Base-by-base conservation (phyloP, 768 basidiomycete genomes). In the Leccinum variicolor region DNA sequence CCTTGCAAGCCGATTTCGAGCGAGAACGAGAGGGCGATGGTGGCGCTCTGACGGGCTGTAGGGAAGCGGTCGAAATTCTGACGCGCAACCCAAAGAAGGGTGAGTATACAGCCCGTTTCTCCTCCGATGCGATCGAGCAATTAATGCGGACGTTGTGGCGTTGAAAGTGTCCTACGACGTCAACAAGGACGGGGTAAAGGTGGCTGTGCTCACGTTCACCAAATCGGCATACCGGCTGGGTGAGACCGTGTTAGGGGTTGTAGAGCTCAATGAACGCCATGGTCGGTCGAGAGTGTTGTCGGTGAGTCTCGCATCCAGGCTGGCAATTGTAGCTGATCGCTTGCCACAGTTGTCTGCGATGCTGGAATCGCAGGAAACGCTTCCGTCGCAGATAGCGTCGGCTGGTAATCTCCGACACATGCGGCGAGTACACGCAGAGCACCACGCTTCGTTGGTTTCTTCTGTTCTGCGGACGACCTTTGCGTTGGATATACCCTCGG, bases 191-290 rank as follows among this genome's bases (percentile, higher is more conserved):
- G 93, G 90, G 0, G 82, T 90, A 36, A 84, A 85, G 43, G 93
- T 98, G 57, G 95, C 96, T 6, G 86, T 91, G 36, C 73, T 99
- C 14, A 97, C 94, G 0, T 91, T 99, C 62, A 85, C 90, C 25
- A 98, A 98, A 74, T 86, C 88, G 41, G 90, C 92, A 0, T 98
- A 92, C 72, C 76, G 96, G 19, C 82, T 98, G 0, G 96, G 96
- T 4, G 95, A 99, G 75, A 94, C 94, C 0, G 85, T 98, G 23
- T 74, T 87, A 47, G 96, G 95, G 3, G 86, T 95, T 0, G 87
- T 99, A 23, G 87, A 92, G 66, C 69, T 98, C 60, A 98, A 99
- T 68, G 82, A 85, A 28, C 77, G 84, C 36, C 74, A 74, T n/a
- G 81, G 87, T 6, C 74, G 83, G 36, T 80, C 88, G 14, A 77